Base-by-base conservation (phyloP, 495 filamentous ascomycete genomes). In the Aspergillus indologenus region DNA sequence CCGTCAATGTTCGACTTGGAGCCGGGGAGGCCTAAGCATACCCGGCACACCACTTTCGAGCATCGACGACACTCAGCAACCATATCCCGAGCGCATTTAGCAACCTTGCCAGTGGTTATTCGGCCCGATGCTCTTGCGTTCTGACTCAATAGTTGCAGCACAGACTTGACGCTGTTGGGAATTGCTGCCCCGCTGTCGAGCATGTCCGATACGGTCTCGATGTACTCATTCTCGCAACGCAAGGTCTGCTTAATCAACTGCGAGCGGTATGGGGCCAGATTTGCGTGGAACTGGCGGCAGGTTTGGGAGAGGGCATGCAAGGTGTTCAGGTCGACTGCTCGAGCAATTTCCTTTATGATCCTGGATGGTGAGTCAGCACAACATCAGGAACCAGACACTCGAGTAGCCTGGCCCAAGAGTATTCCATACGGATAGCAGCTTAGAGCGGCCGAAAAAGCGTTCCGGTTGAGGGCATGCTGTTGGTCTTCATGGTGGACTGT, bases 371-470 rank as follows among this genome's bases (percentile, higher is more conserved):
- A 63, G 62, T 67, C 57, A 67, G 65, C 62, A 53, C 26, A 54
- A 52, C 46, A 57, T 45, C 34, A 40, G 40, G 64, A 65, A 56
- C 48, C 61, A 67, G 46, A 58, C 47, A 53, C 46, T 48, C 45
- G 44, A 48, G 42, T 58, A 52, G 29, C 53, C 57, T 59, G 60
- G 57, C 59, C 49, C 65, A 65, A 45, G 49, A 61, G 61, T 69
- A 63, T 68, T 63, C 71, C 82, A 71, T 79, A 96, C 92, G 92
- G 92, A 82, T 96, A 96, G 76, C 90, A 94, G 63, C 86, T 86
- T 74, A 96, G 78, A 61, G 89, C 87, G 67, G 84, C 81, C 29
- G 90, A 88, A 76, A 93, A 87, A 55, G 79, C 78, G 74, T 85
- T 88, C 65, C 79, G 69, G 67, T 91, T 92, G 46, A 79, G 83